Conservation (phyloP, 768 basidiomycete species). For the Rhizopogon sp. region DNA sequence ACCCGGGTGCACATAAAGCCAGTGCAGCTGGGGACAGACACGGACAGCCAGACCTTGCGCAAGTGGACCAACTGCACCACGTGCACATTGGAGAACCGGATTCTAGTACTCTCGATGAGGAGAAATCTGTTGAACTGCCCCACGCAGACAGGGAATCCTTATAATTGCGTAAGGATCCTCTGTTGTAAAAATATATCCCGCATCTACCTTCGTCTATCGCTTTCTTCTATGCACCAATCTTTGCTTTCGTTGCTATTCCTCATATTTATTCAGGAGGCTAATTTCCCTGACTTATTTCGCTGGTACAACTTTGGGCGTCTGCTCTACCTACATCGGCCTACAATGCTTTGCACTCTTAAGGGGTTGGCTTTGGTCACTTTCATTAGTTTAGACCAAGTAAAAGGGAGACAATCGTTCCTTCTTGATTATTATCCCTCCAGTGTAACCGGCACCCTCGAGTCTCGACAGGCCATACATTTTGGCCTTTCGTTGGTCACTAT, state of each 20-base stretch:
- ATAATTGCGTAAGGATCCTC: background rate
- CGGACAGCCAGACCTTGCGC: slow-evolving; percentile 27
- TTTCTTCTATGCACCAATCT: background rate
- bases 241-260: background rate
- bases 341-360: too few relatives aligned
- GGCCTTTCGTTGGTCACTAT: too few relatives aligned
- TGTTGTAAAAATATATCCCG: background rate
- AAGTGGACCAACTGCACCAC: background rate
- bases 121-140: background rate
- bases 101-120: background rate
- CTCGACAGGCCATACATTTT: too few relatives aligned
- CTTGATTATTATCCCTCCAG: too few relatives aligned
- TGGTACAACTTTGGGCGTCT: too few relatives aligned
- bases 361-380: too few relatives aligned
- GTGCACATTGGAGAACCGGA: slow-evolving; percentile 8
- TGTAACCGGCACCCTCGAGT: too few relatives aligned
- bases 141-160: background rate
- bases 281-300: too few relatives aligned
- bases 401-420: too few relatives aligned
- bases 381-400: too few relatives aligned
- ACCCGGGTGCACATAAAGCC: slow-evolving; percentile 4
- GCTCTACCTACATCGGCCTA: too few relatives aligned
- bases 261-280: too few relatives aligned
- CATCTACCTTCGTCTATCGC: background rate
- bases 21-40: slow-evolving; percentile 32